Evolutionary conservation across 2,329 filamentous ascomycete species (phyloP).

Genomic region (Ophiostoma pallidulum): DNA sequence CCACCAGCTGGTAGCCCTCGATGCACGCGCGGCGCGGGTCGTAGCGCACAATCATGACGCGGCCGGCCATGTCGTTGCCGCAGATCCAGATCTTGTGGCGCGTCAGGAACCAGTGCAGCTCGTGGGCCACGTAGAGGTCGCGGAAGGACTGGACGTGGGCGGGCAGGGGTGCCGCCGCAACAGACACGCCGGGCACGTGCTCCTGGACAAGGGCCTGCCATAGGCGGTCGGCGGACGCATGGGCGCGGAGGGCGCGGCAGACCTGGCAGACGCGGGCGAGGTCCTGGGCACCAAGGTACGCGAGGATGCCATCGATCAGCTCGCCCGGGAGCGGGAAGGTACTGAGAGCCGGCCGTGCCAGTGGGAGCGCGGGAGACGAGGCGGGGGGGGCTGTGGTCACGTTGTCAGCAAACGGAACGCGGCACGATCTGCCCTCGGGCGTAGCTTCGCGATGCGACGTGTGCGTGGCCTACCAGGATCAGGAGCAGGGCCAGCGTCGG

Average conservation of each 20-base stretch:
- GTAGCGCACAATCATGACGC: conserved; percentile 67
- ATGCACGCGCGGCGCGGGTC: conserved; percentile 65
- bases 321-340: conserved; percentile 54
- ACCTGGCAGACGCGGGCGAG: conserved; percentile 51
- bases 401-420: neutral
- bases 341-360: neutral
- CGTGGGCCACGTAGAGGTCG: conserved; percentile 62
- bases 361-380: too few species aligned
- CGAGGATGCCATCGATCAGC: conserved; percentile 62
- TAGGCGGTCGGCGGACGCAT: conserved; percentile 55
- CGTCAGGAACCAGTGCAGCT: conserved; percentile 77
- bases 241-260: conserved; percentile 50
- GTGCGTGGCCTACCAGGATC: too few species aligned
- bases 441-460: too few species aligned
- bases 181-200: conserved; percentile 48
- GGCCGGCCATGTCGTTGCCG: conserved; percentile 63
- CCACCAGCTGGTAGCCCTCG: conserved; percentile 68
- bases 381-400: neutral
- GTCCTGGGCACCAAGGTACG: conserved; percentile 54
- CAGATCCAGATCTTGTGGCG: conserved; percentile 78
- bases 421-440: too few species aligned
- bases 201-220: conserved; percentile 64
- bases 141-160: conserved; percentile 52
- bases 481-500: too few species aligned
- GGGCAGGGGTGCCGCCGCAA: conserved; percentile 45